phyloP scores from a whole-genome alignment of 495 filamentous ascomycete species.

The Penicillium longicatenatum region DNA sequence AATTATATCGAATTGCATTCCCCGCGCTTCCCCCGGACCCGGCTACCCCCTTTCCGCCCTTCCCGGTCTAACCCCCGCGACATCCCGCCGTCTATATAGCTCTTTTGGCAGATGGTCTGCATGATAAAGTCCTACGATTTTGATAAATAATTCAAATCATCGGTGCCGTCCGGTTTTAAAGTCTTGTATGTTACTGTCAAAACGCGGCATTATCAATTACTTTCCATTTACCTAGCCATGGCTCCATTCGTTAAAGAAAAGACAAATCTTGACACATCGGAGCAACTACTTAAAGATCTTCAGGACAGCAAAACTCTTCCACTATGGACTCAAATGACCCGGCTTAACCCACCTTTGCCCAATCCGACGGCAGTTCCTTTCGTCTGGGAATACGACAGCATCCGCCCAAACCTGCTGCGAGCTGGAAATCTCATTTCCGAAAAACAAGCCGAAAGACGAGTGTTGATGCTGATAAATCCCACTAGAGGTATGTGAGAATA shows the following conservation, averaged over 20 bases:
- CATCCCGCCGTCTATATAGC: not conserved
- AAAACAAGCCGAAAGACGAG: constrained; percentile 47
- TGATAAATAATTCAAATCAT: not conserved
- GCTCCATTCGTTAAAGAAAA: not conserved
- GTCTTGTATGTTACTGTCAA: not conserved
- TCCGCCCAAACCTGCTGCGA: constrained; percentile 41
- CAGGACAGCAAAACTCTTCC: constrained; percentile 32
- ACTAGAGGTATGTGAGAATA: constrained; percentile 31
- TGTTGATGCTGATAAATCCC: constrained; percentile 52
- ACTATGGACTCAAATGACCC: constrained; percentile 48
- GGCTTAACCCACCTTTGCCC: constrained; percentile 44
- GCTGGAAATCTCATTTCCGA: constrained; percentile 44
- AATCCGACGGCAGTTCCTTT: constrained; percentile 41
- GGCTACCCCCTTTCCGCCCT: not conserved
- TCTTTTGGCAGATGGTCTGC: not conserved
- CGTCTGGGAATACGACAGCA: constrained; percentile 44
- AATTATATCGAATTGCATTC: not conserved
- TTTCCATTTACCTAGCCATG: not conserved
- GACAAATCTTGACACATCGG: constrained; percentile 17
- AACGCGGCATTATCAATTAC: not conserved
- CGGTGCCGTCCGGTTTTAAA: not conserved
- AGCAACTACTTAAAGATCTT: constrained; percentile 26
- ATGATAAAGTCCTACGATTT: not conserved
- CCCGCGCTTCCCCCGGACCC: not conserved
- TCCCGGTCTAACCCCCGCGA: not conserved